A percentile compares a stretch with the other conserved stretches of the same genome.
Evolutionary conservation across 176 grass and related monocot species (phyloP).

Genomic region (Triticum dicoccoides): DNA sequence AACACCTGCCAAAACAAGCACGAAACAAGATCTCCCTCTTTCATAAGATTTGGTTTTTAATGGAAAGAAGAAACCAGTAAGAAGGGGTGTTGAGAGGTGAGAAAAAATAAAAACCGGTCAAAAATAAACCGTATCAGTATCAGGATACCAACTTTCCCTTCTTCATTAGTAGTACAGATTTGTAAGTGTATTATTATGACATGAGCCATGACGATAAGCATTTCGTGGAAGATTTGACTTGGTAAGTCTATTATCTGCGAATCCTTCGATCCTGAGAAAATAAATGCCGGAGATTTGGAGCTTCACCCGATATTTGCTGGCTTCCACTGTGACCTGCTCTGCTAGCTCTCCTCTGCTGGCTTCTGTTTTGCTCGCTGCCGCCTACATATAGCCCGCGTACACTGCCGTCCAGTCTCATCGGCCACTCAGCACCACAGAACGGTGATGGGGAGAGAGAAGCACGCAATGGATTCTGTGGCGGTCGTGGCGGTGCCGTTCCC

Average conservation of each 20-base stretch:
- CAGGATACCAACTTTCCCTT: too few species aligned
- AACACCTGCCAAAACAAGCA: too few species aligned
- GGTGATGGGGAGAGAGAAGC: background rate
- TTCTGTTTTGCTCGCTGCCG: background rate
- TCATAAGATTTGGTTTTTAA: too few species aligned
- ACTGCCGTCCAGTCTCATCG: background rate
- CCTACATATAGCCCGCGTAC: background rate
- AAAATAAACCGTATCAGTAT: too few species aligned
- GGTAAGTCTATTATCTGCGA: background rate
- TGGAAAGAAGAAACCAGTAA: too few species aligned
- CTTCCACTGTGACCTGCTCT: background rate
- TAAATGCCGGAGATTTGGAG: background rate
- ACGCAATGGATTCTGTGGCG: background rate
- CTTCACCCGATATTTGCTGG: background rate
- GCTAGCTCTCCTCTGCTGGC: background rate
- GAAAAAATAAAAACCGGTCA: too few species aligned
- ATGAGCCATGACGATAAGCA: background rate
- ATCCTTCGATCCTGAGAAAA: background rate
- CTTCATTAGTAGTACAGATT: too few species aligned
- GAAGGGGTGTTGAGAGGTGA: too few species aligned
- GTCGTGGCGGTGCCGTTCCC: constrained; percentile 61
- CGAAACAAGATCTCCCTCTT: too few species aligned
- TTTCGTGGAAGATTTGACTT: background rate
- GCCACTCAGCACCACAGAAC: background rate
- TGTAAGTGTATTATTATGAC: background rate